phyloP scores from a whole-genome alignment of 202 grass and related monocot genomes.

The Thinopyrum obtusiflorum region DNA sequence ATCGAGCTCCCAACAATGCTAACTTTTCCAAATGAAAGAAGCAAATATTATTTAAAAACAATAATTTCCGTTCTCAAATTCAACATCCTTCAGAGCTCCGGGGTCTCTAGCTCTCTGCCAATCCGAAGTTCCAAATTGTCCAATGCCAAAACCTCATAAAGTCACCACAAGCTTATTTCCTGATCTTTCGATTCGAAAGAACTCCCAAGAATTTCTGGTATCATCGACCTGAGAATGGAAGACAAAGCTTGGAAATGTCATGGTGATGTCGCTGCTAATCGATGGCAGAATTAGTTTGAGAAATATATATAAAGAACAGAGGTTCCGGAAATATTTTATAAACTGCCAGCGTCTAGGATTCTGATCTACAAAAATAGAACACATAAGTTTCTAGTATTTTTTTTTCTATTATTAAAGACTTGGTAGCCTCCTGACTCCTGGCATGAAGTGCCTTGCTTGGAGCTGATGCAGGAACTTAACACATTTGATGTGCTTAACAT shows the following conservation, averaged over 20 bases:
- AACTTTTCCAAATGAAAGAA: too few relatives aligned
- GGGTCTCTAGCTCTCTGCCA: not conserved
- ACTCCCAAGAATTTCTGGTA: conserved; percentile 40
- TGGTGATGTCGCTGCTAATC: conserved; percentile 70
- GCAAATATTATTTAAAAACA: conserved; percentile 23
- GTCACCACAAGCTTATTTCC: conserved; percentile 12
- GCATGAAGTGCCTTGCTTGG: not conserved
- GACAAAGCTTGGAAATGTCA: conserved; percentile 49
- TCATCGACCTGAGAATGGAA: conserved; percentile 64
- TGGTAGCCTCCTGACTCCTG: not conserved
- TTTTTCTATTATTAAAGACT: not conserved
- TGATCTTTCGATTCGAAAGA: not conserved
- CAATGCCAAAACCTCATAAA: conserved; percentile 19
- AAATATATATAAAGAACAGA: conserved; percentile 18
- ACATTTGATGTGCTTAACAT: not conserved
- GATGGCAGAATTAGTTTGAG: conserved; percentile 10
- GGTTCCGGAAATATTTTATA: not conserved
- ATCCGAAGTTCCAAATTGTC: conserved; percentile 9
- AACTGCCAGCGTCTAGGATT: not conserved
- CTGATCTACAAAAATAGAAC: not conserved
- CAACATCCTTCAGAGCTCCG: conserved; percentile 18
- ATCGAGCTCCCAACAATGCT: too few relatives aligned
- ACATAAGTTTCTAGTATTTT: not conserved
- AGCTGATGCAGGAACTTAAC: not conserved
- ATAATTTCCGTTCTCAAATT: conserved; percentile 9